A percentile compares a stretch with the other conserved stretches of the same genome.
Evolutionary conservation across 768 basidiomycete species (phyloP).

Genomic region (Leccinum boreale): DNA sequence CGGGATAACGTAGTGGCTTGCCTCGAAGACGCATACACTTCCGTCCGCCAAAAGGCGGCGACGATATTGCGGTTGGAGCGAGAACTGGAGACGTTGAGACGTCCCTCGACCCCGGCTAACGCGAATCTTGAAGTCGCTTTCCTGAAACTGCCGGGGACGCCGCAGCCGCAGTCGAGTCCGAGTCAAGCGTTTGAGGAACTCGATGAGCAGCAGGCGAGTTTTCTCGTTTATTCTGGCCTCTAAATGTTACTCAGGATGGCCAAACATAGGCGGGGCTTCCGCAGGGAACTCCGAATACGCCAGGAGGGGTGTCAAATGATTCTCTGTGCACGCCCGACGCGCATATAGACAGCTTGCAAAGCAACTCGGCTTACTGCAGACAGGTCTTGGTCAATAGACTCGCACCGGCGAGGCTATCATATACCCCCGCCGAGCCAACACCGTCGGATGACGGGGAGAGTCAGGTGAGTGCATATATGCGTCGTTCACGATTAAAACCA

Average conservation of each 20-base stretch:
- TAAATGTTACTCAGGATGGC: neutral
- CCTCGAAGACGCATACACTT: slow-evolving; percentile 56
- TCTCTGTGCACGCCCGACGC: slow-evolving; percentile 20
- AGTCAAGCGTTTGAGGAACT: neutral
- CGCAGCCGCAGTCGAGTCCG: neutral
- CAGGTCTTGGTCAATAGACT: slow-evolving; percentile 12
- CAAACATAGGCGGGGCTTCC: neutral
- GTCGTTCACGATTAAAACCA: neutral
- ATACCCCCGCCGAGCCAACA: neutral
- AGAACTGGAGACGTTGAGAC: slow-evolving; percentile 32
- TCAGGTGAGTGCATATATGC: slow-evolving; percentile 23
- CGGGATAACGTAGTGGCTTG: slow-evolving; percentile 60
- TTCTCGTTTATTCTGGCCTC: neutral
- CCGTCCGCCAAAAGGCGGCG: slow-evolving; percentile 58
- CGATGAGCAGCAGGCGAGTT: slow-evolving; percentile 4
- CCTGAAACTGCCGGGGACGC: neutral
- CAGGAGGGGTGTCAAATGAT: neutral
- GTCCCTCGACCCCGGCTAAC: slow-evolving; percentile 21
- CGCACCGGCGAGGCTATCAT: neutral
- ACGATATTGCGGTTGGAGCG: slow-evolving; percentile 47
- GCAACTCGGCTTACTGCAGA: slow-evolving; percentile 26
- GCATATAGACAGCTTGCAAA: slow-evolving; percentile 21
- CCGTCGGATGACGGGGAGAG: neutral
- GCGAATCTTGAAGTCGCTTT: neutral
- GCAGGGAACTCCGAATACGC: neutral